phyloP scores from a whole-genome alignment of 2,329 filamentous ascomycete species.

The Taxawa tesnikishii region DNA sequence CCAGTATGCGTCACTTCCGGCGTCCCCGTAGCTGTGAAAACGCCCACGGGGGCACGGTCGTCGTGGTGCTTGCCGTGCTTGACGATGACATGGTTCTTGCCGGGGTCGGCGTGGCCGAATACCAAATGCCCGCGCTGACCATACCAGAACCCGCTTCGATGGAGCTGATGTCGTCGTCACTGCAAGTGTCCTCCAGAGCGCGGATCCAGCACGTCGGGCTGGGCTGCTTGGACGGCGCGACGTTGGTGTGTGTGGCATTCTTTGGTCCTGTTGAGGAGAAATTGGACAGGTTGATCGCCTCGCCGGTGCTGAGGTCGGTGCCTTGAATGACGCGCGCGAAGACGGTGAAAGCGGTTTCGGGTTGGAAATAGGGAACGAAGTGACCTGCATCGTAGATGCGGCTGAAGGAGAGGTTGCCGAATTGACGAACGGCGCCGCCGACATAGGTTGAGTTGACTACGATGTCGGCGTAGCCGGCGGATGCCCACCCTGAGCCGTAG shows the following conservation, averaged over 20 bases:
- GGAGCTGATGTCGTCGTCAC: slow-evolving; percentile 34
- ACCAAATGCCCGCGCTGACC: slow-evolving; percentile 49
- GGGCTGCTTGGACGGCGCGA: slow-evolving; percentile 33
- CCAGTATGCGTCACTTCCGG: slow-evolving; percentile 13
- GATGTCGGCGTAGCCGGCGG: slow-evolving; percentile 61
- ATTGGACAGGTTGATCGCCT: slow-evolving; percentile 34
- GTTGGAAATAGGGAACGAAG: slow-evolving; percentile 38
- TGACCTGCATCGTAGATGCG: slow-evolving; percentile 42
- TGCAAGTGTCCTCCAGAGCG: slow-evolving; percentile 39
- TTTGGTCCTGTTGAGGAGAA: slow-evolving; percentile 47
- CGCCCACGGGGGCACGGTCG: slow-evolving; percentile 14
- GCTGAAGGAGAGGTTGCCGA: slow-evolving; percentile 50
- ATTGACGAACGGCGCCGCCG: slow-evolving; percentile 58
- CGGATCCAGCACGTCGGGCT: slow-evolving; percentile 50
- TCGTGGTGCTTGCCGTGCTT: slow-evolving; percentile 2
- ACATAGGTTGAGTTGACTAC: slow-evolving; percentile 51
- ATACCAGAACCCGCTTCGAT: slow-evolving; percentile 39
- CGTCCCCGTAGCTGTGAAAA: slow-evolving; percentile 25
- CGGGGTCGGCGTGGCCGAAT: slow-evolving; percentile 19
- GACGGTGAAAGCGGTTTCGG: slow-evolving; percentile 41
- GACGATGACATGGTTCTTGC: slow-evolving; percentile 5
- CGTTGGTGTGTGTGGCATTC: slow-evolving; percentile 45
- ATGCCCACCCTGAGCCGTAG: slow-evolving; percentile 45
- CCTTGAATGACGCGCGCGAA: slow-evolving; percentile 41
- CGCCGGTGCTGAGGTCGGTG: slow-evolving; percentile 36